Evolutionary conservation across 352 stramenopile species (phyloP), one percentile per base, ranked within the genome.

Genomic region (Globisporangium carolinianum): DNA sequence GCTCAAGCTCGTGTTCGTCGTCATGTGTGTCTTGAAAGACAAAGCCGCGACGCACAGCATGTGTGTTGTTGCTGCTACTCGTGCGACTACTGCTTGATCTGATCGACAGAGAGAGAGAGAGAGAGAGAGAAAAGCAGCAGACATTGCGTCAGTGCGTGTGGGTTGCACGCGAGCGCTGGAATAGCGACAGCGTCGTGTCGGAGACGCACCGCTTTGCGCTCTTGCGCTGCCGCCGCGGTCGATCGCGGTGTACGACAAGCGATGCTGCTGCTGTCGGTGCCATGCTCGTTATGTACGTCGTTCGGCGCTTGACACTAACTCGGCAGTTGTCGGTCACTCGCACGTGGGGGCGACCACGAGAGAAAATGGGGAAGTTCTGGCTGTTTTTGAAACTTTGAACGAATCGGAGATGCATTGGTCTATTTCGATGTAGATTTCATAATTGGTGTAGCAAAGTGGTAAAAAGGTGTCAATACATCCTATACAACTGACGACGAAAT

Each of bases 171-270:
- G 14, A 11, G 38, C 7, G 38, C 42, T 11, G 15, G 42, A 17
- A 17, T 17, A 32, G 24, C 24, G 24, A 32, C 24, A 32, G 24
- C 24, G 24, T 32, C 24, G 42, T 47, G 12, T 17, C 5, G 15
- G 11, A 8, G 42, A 10, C 68, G 41, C 10, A 87, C 77, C 67
- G 75, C 10, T 69, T 66, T 9, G 37, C 18, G 9, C 57, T 63
- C 57, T 76, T 74, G n/a, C 73, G 71, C 36, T 68, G 73, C 47
- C 72, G 67, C 41, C 76, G 71, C 42, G 42, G 11, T 55, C 80
- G 86, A 50, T 89, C 76, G 39, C 78, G 75, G 17, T 73, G 73
- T 17, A 88, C 68, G 42, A 89, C 76, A 15, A 89, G 64, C n/a
- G 77, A 71, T 47, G 77, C 53, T 48, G 58, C 17, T 39, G 58